A percentile compares a stretch with the other conserved stretches of the same genome.
Evolutionary conservation across 257 asterid species (phyloP).

Genomic region (Penstemon newberryi): DNA sequence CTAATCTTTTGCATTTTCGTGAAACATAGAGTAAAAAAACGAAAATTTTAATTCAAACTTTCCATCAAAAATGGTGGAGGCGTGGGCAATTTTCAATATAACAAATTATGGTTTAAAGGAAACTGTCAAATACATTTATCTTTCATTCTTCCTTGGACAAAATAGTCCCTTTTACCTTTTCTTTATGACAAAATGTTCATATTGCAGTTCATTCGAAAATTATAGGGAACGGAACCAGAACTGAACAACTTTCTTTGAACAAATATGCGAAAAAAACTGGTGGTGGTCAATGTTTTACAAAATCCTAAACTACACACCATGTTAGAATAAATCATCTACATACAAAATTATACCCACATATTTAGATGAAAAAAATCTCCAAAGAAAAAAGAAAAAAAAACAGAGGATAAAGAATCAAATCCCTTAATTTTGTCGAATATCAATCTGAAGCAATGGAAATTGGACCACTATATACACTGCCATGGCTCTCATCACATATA

Average conservation of each 20-base stretch:
- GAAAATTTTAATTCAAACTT: too few relatives aligned
- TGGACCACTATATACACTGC: conserved; percentile 73
- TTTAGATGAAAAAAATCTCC: conserved; percentile 9
- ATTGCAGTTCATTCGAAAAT: too few relatives aligned
- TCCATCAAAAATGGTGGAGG: too few relatives aligned
- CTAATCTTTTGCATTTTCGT: neutral
- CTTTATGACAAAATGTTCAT: neutral
- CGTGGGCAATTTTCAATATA: too few relatives aligned
- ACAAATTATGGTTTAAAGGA: too few relatives aligned
- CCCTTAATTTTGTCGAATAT: conserved; percentile 15
- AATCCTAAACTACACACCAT: conserved; percentile 31
- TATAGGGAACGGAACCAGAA: neutral
- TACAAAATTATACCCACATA: conserved; percentile 25
- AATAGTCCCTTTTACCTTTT: neutral
- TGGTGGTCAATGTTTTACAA: conserved; percentile 28
- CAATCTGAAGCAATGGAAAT: conserved; percentile 66
- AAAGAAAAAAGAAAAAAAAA: neutral
- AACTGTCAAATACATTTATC: too few relatives aligned
- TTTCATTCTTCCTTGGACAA: too few relatives aligned
- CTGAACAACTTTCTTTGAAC: neutral
- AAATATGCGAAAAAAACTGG: conserved; percentile 8
- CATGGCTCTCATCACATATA: conserved; percentile 70
- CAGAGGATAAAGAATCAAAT: conserved; percentile 15
- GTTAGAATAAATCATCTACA: conserved; percentile 31
- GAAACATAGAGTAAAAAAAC: neutral